Conservation (phyloP, 164 flowering plant species). For the Saururus chinensis region DNA sequence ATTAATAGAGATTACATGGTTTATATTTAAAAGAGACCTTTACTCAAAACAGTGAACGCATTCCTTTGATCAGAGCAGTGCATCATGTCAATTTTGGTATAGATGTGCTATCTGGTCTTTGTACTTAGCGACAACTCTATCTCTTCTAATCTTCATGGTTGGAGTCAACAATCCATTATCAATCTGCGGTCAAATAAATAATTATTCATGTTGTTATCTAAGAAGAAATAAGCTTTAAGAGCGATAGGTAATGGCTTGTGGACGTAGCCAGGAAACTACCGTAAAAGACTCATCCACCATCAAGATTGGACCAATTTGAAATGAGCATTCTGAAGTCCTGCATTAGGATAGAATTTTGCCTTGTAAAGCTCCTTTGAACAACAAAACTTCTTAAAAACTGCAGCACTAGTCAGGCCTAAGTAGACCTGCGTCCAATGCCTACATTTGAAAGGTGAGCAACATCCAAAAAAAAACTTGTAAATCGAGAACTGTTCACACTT, state of each 20-base stretch:
- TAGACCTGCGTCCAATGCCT: too few relatives aligned
- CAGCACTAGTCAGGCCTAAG: not conserved
- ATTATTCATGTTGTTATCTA: not conserved
- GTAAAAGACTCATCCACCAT: slow-evolving; percentile 80
- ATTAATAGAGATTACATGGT: too few relatives aligned
- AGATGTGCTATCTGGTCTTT: slow-evolving; percentile 46
- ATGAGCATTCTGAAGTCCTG: slow-evolving; percentile 81
- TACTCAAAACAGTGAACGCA: too few relatives aligned
- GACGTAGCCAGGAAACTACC: slow-evolving; percentile 20
- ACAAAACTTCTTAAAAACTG: not conserved
- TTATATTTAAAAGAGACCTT: too few relatives aligned
- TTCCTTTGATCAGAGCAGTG: too few relatives aligned
- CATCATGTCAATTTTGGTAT: slow-evolving; percentile 19
- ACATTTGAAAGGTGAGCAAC: too few relatives aligned
- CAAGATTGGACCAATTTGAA: slow-evolving; percentile 78
- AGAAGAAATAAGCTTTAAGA: not conserved
- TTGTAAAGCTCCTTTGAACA: not conserved
- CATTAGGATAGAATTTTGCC: slow-evolving; percentile 3
- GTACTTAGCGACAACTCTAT: slow-evolving; percentile 45
- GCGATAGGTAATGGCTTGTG: too few relatives aligned
- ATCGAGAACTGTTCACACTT: too few relatives aligned
- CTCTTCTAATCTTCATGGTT: slow-evolving; percentile 82
- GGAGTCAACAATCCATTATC: slow-evolving; percentile 92
- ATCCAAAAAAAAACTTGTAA: too few relatives aligned
- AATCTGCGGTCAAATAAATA: slow-evolving; percentile 39